phyloP scores from a whole-genome alignment of 2,329 filamentous ascomycete species.

The Pyrenophora teres region DNA sequence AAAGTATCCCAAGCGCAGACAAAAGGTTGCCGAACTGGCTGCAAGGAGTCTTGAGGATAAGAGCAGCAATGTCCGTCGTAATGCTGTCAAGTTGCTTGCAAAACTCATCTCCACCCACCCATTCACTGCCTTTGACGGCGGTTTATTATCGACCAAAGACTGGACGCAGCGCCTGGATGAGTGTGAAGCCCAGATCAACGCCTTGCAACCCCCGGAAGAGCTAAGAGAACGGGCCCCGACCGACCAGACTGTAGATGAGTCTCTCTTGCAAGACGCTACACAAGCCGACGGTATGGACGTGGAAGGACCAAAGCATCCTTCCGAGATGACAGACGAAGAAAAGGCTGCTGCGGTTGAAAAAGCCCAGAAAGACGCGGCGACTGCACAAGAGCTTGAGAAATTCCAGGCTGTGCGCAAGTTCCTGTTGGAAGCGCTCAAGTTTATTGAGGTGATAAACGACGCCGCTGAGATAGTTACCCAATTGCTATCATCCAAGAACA shows the following conservation, averaged over 20 bases:
- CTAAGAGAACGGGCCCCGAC: slow-evolving; percentile 68
- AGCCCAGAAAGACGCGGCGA: slow-evolving; percentile 83
- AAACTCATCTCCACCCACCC: slow-evolving; percentile 92
- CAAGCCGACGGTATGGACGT: slow-evolving; percentile 63
- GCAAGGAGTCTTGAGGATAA: slow-evolving; percentile 92
- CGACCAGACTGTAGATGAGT: slow-evolving; percentile 74
- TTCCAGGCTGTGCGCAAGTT: slow-evolving; percentile 87
- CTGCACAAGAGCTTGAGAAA: slow-evolving; percentile 84
- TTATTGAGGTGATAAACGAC: slow-evolving; percentile 87
- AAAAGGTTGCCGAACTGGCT: slow-evolving; percentile 84
- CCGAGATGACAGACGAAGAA: slow-evolving; percentile 80
- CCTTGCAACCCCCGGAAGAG: slow-evolving; percentile 78
- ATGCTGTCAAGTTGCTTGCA: slow-evolving; percentile 89
- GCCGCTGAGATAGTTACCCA: slow-evolving; percentile 82
- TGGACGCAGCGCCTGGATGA: slow-evolving; percentile 83
- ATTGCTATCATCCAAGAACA: slow-evolving; percentile 90
- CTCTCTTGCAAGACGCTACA: slow-evolving; percentile 85
- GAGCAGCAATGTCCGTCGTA: slow-evolving; percentile 94
- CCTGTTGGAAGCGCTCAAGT: slow-evolving; percentile 89
- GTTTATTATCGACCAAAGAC: slow-evolving; percentile 77
- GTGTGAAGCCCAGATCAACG: slow-evolving; percentile 80
- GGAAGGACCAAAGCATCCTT: slow-evolving; percentile 53
- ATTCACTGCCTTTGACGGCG: slow-evolving; percentile 69
- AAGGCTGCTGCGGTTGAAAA: slow-evolving; percentile 75
- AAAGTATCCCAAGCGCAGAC: slow-evolving; percentile 90